Conservation (phyloP, 2,329 filamentous ascomycete species). For the Huntiella savannae region DNA sequence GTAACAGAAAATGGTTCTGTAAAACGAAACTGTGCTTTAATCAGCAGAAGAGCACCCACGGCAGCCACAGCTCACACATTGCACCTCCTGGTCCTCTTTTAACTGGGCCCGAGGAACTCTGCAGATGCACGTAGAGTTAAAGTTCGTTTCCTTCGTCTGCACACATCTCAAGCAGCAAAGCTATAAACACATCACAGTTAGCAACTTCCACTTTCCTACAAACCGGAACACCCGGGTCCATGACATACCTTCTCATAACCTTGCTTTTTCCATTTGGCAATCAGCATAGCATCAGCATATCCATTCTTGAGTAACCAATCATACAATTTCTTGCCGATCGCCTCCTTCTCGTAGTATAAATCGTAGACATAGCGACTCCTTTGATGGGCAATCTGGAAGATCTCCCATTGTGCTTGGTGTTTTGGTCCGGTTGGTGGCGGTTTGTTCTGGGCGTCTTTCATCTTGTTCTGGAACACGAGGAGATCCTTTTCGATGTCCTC, state of each 20-base stretch:
- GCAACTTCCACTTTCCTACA: no score
- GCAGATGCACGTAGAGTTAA: constrained; percentile 93
- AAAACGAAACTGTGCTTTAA: constrained; percentile 21
- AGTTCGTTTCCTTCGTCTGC: constrained; percentile 99
- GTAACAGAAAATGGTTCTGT: no score
- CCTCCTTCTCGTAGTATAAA: constrained; percentile 93
- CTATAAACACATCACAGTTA: constrained; percentile 25
- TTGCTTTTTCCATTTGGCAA: constrained; percentile 99
- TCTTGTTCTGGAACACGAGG: constrained; percentile 71
- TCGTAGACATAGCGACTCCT: constrained; percentile 88
- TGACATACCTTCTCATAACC: constrained; percentile 78
- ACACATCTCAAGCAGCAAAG: constrained; percentile 90
- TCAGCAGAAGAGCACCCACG: constrained; percentile 76
- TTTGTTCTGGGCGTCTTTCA: constrained; percentile 89
- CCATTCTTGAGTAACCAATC: constrained; percentile 94
- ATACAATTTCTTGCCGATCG: constrained; percentile 79
- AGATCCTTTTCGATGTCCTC: constrained; percentile 75
- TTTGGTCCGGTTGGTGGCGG: constrained; percentile 61
- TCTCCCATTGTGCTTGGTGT: constrained; percentile 87
- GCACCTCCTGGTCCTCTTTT: constrained; percentile 75
- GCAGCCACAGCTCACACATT: constrained; percentile 92
- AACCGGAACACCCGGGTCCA: no score
- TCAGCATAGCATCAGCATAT: constrained; percentile 86
- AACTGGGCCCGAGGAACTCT: constrained; percentile 77
- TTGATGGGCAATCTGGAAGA: constrained; percentile 94